Evolutionary conservation across 805 yeast species (phyloP), one percentile per base, ranked within the genome.

Genomic region (Grigorovia humatica): DNA sequence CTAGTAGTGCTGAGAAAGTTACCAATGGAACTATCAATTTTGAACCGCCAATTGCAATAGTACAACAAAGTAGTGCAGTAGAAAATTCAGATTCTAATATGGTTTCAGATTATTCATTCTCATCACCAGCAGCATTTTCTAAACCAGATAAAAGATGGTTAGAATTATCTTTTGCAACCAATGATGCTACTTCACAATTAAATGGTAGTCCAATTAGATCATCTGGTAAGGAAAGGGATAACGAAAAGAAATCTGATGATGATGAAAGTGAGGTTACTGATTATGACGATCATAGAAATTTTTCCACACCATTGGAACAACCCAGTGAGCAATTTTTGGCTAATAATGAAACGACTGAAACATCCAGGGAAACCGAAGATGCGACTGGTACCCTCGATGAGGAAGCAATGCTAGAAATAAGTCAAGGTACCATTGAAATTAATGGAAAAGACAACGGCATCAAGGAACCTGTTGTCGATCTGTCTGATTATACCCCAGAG

Each of bases 121-220:
- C 57, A 13, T 57, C 63, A 8, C 42, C 42, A 9, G 57, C 59
- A 44, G 49, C 53, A 17, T 50, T 52, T 19, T 47, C 51, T 6
- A 54, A 49, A 9, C 45, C 55, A 9, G 57, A 59, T 46, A 56
- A 52, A 30, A 50, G 65, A 20, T 52, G 57, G 52, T 49, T 60
- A 32, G 62, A 61, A 40, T 47, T 63, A 32, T 56, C 54, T 9
- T 56, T 61, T 46, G 57, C 58, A 3, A 61, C 66, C 9, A 59
- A 59, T 29, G 65, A 62, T 15, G 65, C 58, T n/a, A 15, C 42
- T 9, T 38, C 42, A 9, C 42, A 54, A 48, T 41, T 47, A 46
- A 9, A 54, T 50, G 35, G 30, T 48, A 32, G 53, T 57, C 13
- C 60, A 57, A 15, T 27, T 45, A 18, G 56, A 51, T 9, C 15